These are phyloP conservation scores for Neolentinus lepideus DNA, from an alignment of 1,284 basidiomycete species.

Conservation along the genomic window DNA sequence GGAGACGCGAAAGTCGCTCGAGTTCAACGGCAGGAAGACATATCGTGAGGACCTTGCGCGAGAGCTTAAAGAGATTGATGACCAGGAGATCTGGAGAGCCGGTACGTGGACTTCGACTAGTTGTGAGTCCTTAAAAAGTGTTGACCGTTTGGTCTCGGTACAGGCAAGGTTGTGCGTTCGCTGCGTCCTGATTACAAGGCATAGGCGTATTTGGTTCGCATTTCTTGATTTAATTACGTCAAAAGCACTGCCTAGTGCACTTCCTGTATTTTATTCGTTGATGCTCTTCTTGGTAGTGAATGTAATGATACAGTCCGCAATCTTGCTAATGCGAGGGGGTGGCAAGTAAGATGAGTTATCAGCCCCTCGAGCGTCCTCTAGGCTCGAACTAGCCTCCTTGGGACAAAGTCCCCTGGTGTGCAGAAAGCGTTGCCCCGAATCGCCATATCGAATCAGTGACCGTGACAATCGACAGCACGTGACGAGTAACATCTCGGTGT, in stretches of 20 bases:
- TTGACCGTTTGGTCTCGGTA: conserved; percentile 3
- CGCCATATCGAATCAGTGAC: no score
- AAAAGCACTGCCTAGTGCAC: background rate
- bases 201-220: background rate
- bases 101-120: conserved; percentile 38
- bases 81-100: conserved; percentile 97
- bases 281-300: background rate
- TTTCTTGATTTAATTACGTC: background rate
- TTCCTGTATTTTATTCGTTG: background rate
- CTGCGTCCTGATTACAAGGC: conserved; percentile 71
- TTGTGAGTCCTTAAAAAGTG: background rate
- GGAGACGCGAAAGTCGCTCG: conserved; percentile 95
- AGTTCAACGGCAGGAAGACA: conserved; percentile 90
- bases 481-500: no score
- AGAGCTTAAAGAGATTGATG: conserved; percentile 93
- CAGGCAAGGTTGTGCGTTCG: conserved; percentile 71
- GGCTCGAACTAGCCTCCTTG: no score
- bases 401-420: no score
- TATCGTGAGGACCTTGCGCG: conserved; percentile 93
- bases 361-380: no score
- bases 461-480: no score
- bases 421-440: no score
- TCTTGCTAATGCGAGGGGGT: background rate
- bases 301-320: background rate
- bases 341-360: no score